These are phyloP conservation scores for Histomonas meleagridis DNA, from an alignment of 208 protist species.

Conservation along the genomic window DNA sequence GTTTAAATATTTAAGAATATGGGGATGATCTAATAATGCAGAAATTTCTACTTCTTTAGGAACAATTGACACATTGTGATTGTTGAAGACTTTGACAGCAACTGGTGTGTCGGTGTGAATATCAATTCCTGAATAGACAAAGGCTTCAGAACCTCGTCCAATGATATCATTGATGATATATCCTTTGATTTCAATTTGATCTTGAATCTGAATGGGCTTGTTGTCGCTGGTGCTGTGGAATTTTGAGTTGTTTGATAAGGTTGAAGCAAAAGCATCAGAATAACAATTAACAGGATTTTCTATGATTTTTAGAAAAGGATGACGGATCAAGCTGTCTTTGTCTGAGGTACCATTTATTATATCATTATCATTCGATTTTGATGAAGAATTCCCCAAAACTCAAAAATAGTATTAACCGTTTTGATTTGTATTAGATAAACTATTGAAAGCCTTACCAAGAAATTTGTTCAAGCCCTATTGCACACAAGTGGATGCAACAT, in stretches of 20 bases:
- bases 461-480: too few relatives aligned
- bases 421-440: too few relatives aligned
- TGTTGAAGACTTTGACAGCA: background rate
- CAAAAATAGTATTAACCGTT: too few relatives aligned
- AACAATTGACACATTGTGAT: background rate
- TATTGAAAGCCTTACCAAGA: too few relatives aligned
- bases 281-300: background rate
- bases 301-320: background rate
- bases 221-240: background rate
- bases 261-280: constrained; percentile 25
- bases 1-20: background rate
- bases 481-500: too few relatives aligned
- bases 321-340: too few relatives aligned
- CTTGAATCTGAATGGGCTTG: background rate
- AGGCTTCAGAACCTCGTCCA: background rate
- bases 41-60: background rate
- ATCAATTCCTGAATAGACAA: background rate
- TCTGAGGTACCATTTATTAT: too few relatives aligned
- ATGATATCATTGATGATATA: background rate
- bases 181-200: background rate
- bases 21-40: background rate
- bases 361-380: too few relatives aligned
- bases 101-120: background rate
- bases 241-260: background rate
- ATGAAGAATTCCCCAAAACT: too few relatives aligned